Evolutionary conservation across 257 asterid species (phyloP), one percentile per base, ranked within the genome.

Genomic region (Oldenlandia corymbosa): DNA sequence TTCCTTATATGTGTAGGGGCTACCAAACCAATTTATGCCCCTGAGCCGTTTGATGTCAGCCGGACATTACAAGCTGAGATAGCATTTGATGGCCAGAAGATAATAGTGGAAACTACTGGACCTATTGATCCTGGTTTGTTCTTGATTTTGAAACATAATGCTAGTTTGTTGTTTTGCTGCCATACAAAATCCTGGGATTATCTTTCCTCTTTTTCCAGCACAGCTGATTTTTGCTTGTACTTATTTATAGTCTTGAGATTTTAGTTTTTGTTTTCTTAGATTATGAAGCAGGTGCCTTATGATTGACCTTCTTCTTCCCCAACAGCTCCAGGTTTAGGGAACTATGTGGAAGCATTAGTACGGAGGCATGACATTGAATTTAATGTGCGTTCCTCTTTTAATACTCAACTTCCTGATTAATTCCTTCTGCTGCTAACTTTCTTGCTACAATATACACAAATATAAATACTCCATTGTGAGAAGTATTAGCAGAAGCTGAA

Each of bases 291-390:
- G 48, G 55, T 49, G 48, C 49, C 7, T n/a, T 36, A 18, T 55
- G 63, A 67, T 71, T 70, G 62, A 62, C 58, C 16, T 20, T n/a
- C 14, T 26, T 68, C 61, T 69, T 64, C 73, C 41, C 60, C 43
- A 75, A 68, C 94, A 92, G 99, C 97, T 77, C 83, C 96, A 10
- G 97, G 97, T 78, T 75, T 93, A 73, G 96, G 95, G 52, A 93
- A 87, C 85, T 93, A 89, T 60, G 93, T 93, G 52, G 97, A 93
- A 80, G 95, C 99, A 71, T 74, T 93, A 85, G 95, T 87, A 62
- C 84, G 99, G 47, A 84, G 95, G 75, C 97, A 87, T 24, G 95
- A 89, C 68, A 87, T 79, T 26, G 99, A 93, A 61, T 93, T 93
- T 83, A 87, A 81, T 50, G 99, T 93, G 85, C 11, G 85, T 68